Base-by-base conservation (phyloP, 192 early-diverging fungal species). In the Dimargaris xerosporica region DNA sequence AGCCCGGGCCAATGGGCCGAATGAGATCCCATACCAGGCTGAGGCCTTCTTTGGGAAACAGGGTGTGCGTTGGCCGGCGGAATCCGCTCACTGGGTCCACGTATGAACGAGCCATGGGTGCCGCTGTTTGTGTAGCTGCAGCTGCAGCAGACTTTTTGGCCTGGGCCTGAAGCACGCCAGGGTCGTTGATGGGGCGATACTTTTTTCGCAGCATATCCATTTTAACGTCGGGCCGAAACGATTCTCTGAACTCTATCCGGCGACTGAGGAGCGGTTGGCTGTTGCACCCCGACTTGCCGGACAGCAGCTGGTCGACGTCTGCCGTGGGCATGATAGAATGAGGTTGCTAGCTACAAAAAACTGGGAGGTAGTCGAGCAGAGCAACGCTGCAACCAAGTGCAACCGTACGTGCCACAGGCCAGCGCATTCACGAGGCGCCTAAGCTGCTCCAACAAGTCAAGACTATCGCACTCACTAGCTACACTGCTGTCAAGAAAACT, bases 11-110 rank as follows among this genome's bases (percentile, higher is more conserved):
- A 30, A 86, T 78, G 11, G 76, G 65, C 25, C 79, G 74, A 51
- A 76, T 68, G 17, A 67, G 50, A 19, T 71, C 69, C 87, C 87
- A 89, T 44, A 66, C 61, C 34, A 65, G 54, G 6, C 77, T 55
- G 23, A 89, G 72, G 60, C 73, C 69, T 28, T 79, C 78, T n/a
- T 70, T 73, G 28, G 72, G 71, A 69, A 81, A 89, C 11, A 89
- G 71, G 23, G 75, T 65, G 61, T 78, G 77, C 5, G 74, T 69
- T 6, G 80, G 67, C 7, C 69, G 70, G 43, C 80, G 77, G 69
- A 88, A 86, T 1, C 83, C 86, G 63, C 82, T 83, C 11, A 62
- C 59, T 3, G 58, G 58, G 44, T 87, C 85, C 30, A 79, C 77
- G 28, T 74, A 62, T 16, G 62, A 19, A 45, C 19, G 31, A 21